Evolutionary conservation across 2,329 filamentous ascomycete genomes (phyloP).

Genomic region (Arthrocladium fulminans): DNA sequence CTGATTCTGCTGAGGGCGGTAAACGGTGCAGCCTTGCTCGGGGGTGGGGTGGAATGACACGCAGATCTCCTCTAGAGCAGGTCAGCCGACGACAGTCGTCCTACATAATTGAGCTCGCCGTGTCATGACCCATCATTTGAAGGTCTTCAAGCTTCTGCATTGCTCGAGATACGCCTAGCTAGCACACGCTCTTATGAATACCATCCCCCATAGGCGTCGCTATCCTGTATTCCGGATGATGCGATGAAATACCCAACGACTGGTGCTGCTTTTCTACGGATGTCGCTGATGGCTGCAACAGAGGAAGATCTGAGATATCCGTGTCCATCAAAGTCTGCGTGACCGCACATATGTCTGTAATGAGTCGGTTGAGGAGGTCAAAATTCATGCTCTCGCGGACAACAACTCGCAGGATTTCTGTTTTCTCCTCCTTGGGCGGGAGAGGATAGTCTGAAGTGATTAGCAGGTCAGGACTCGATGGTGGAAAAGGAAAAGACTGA

Average conservation of each 20-base stretch:
- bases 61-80: too few relatives aligned
- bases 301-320: slow-evolving; percentile 44
- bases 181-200: background rate
- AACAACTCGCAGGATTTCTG: slow-evolving; percentile 59
- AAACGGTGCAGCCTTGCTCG: too few relatives aligned
- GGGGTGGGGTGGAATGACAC: too few relatives aligned
- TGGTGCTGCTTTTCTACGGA: slow-evolving; percentile 37
- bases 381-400: slow-evolving; percentile 59
- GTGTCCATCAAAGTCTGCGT: slow-evolving; percentile 53
- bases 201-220: too few relatives aligned
- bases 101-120: too few relatives aligned
- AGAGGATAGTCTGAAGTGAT: slow-evolving; percentile 49
- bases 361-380: slow-evolving; percentile 51
- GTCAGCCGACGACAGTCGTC: too few relatives aligned
- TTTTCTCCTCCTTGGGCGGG: slow-evolving; percentile 52
- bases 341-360: slow-evolving; percentile 34
- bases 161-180: background rate
- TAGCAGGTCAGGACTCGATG: background rate
- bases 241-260: slow-evolving; percentile 10
- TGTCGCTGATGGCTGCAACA: slow-evolving; percentile 34
- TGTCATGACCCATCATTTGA: too few relatives aligned
- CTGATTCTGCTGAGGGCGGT: too few relatives aligned
- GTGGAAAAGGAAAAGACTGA: background rate
- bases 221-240: too few relatives aligned
- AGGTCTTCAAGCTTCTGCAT: too few relatives aligned